A percentile compares a stretch with the other conserved stretches of the same genome.
Conservation (phyloP, 2,329 filamentous ascomycete genomes). For the Pyrenophora graminea region DNA sequence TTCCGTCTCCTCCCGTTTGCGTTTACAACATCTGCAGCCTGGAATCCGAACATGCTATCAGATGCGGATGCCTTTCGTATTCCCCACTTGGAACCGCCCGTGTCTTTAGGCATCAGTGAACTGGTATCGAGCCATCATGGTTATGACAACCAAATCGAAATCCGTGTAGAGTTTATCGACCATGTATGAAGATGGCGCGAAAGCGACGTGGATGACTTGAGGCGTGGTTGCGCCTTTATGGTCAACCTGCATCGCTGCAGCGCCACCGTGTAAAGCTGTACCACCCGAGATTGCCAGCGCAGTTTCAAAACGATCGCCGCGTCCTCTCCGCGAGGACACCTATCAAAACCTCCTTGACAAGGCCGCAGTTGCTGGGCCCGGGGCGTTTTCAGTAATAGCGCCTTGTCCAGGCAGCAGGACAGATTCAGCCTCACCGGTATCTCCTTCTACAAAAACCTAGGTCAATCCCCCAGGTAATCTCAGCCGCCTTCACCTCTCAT, state of each 20-base stretch:
- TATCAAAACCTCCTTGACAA: not conserved
- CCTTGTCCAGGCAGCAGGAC: slow-evolving; percentile 12
- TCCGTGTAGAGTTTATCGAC: too few species aligned
- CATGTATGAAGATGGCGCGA: too few species aligned
- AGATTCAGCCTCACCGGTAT: slow-evolving; percentile 6
- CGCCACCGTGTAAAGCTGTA: slow-evolving; percentile 2
- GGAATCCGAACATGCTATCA: too few species aligned
- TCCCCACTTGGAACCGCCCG: not conserved
- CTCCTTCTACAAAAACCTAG: slow-evolving; percentile 2
- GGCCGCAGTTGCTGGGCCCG: not conserved
- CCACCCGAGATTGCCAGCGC: slow-evolving; percentile 2
- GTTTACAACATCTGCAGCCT: too few species aligned
- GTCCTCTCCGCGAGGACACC: not conserved
- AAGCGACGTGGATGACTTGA: not conserved
- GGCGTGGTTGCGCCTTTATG: not conserved
- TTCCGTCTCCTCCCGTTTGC: too few species aligned
- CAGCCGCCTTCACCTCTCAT: not conserved
- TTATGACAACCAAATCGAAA: too few species aligned
- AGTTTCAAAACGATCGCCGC: not conserved
- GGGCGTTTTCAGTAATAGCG: not conserved
- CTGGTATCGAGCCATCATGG: not conserved
- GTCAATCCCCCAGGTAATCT: not conserved
- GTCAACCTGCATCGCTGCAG: not conserved
- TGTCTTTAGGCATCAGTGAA: not conserved
- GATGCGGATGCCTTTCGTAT: not conserved